These are phyloP conservation scores for Rhizopogon vinicolor DNA, from an alignment of 768 basidiomycete species.

Conservation along the genomic window DNA sequence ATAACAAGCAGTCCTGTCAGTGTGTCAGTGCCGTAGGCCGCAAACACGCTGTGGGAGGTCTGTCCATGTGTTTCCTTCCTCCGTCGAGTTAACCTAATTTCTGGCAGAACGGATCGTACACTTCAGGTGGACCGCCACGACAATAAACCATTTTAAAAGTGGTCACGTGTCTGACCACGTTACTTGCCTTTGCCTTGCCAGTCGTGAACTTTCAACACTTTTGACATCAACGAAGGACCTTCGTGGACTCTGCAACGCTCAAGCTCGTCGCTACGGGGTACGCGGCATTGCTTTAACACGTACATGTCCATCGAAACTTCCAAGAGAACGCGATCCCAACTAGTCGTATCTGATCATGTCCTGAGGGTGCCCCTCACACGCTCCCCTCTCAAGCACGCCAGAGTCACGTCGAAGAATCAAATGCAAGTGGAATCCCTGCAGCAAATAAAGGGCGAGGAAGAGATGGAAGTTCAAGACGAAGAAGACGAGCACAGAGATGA, in stretches of 20 bases:
- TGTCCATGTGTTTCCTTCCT: no score
- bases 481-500: conserved; percentile 33
- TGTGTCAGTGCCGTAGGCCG: no score
- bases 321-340: conserved; percentile 47
- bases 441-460: neutral
- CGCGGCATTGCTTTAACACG: neutral
- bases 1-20: no score
- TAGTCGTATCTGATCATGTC: conserved; percentile 42
- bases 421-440: neutral
- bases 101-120: no score
- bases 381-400: conserved; percentile 53
- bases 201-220: neutral
- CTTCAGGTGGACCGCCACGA: no score
- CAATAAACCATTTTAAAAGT: neutral
- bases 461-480: conserved; percentile 10
- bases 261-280: neutral
- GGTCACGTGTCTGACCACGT: neutral
- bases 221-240: neutral
- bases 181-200: neutral
- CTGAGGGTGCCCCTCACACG: conserved; percentile 37
- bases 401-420: conserved; percentile 19
- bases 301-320: neutral
- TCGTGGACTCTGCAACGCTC: neutral
- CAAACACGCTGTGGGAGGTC: no score
- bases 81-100: no score